phyloP scores from a whole-genome alignment of 2,329 filamentous ascomycete genomes.

The Colletotrichum sp. region DNA sequence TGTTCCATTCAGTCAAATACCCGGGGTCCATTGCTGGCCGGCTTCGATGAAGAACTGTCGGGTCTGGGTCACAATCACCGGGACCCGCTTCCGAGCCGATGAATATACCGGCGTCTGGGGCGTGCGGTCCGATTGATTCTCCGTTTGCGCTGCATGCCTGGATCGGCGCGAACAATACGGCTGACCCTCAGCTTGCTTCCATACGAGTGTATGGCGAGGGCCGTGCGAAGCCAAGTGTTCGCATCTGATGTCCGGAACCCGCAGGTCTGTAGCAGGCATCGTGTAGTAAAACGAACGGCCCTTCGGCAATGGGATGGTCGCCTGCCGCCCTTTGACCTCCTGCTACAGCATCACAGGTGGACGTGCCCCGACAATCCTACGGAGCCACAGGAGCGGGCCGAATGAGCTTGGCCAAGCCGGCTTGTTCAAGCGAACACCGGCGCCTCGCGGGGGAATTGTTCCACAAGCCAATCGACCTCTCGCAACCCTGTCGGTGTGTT shows the following conservation, averaged over 20 bases:
- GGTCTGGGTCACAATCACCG: background rate
- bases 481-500: background rate
- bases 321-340: background rate
- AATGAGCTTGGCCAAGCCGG: background rate
- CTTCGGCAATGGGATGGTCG: background rate
- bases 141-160: background rate
- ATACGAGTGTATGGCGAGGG: background rate
- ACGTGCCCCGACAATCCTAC: background rate
- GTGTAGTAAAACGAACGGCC: background rate
- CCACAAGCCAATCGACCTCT: background rate
- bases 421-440: background rate
- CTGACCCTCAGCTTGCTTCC: background rate
- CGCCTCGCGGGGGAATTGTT: background rate
- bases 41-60: background rate
- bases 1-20: background rate
- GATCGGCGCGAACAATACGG: background rate
- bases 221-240: background rate
- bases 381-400: background rate
- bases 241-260: background rate
- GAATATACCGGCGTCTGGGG: background rate
- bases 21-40: background rate
- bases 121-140: background rate
- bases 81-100: background rate
- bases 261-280: background rate
- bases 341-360: background rate